Percentiles rank a stretch among this genome's conserved stretches.
Evolutionary conservation across 257 asterid genomes (phyloP).

Genomic region (Handroanthus guayacan): DNA sequence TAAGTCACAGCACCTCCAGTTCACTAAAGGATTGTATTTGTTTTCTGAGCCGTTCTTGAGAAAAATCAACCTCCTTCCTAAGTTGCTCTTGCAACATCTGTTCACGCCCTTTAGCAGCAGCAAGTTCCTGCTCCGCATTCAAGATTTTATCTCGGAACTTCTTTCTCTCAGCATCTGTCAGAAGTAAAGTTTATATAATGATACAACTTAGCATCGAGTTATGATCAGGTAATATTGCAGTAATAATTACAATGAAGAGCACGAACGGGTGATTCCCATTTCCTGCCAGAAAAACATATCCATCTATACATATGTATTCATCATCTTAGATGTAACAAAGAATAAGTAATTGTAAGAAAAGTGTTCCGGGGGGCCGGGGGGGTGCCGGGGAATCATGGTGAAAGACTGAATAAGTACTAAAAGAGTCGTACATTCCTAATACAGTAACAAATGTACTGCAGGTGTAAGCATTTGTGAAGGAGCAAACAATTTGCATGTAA

Average conservation of each 20-base stretch:
- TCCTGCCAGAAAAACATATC: neutral
- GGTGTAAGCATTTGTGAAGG: neutral
- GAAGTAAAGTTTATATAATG: constrained; percentile 30
- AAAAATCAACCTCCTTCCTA: constrained; percentile 74
- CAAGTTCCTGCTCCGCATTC: constrained; percentile 88
- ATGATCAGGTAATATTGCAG: constrained; percentile 8
- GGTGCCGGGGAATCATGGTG: neutral
- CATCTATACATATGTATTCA: neutral
- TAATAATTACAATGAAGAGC: neutral
- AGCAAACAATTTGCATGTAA: constrained; percentile 14
- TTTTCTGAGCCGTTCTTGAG: constrained; percentile 75
- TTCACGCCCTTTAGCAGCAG: constrained; percentile 92
- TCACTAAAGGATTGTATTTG: constrained; percentile 81
- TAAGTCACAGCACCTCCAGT: constrained; percentile 70
- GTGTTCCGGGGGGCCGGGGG: neutral
- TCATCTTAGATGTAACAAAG: constrained; percentile 10
- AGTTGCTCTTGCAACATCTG: constrained; percentile 79
- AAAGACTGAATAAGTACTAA: constrained; percentile 18
- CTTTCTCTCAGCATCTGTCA: constrained; percentile 83
- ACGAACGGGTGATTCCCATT: neutral
- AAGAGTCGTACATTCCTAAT: constrained; percentile 17
- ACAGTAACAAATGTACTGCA: constrained; percentile 7
- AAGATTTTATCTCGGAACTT: constrained; percentile 66
- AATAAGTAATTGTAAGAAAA: neutral
- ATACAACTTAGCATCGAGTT: constrained; percentile 38